Evolutionary conservation across 441 rosid genomes (phyloP).

Genomic region (Gossypium schwendimanii): DNA sequence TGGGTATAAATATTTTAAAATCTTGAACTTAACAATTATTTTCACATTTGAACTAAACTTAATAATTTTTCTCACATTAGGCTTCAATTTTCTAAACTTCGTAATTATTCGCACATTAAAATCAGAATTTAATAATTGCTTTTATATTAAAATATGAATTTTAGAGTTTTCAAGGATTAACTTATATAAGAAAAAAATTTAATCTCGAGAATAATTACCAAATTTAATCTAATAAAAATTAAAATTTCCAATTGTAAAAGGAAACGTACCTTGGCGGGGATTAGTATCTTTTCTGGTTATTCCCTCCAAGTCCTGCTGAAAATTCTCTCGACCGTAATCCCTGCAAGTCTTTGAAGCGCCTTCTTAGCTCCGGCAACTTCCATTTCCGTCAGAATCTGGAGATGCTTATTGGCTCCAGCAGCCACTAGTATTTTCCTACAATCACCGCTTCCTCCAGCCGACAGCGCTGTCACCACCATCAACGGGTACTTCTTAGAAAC

Average conservation of each 20-base stretch:
- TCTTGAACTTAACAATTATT: too few species aligned
- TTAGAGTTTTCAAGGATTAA: too few species aligned
- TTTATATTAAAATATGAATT: too few species aligned
- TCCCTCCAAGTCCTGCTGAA: conserved; percentile 66
- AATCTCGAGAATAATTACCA: too few species aligned
- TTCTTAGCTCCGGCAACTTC: conserved; percentile 62
- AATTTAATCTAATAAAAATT: too few species aligned
- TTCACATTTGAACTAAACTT: accelerated
- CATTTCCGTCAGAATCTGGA: conserved; percentile 50
- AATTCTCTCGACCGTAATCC: conserved; percentile 51
- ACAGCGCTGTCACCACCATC: conserved; percentile 38
- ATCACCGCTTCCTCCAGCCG: conserved; percentile 40
- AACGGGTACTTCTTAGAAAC: conserved; percentile 55
- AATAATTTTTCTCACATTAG: accelerated
- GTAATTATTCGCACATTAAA: too few species aligned
- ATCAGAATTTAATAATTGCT: accelerated
- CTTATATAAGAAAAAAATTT: too few species aligned
- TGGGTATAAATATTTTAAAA: too few species aligned
- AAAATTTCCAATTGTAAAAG: conserved; percentile 4
- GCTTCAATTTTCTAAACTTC: accelerated
- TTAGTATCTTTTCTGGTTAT: conserved; percentile 27
- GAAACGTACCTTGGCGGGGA: conserved; percentile 41
- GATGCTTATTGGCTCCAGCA: conserved; percentile 50
- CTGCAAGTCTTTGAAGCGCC: conserved; percentile 54
- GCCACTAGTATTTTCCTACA: conserved; percentile 45